Evolutionary conservation across 1,284 basidiomycete genomes (phyloP), one percentile per base, ranked within the genome.

Genomic region (Polyporus tsugae): DNA sequence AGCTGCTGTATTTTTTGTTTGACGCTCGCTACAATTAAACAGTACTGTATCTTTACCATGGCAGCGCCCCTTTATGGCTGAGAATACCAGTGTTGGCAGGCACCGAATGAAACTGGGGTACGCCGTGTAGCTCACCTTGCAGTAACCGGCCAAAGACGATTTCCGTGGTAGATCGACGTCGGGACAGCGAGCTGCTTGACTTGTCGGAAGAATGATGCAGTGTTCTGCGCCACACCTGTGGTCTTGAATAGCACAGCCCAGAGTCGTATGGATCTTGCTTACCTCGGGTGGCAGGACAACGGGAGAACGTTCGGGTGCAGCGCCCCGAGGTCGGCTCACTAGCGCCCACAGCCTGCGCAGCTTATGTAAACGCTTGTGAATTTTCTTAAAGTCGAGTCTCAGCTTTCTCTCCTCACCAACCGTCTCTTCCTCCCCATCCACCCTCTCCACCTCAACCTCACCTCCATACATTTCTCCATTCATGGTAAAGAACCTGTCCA

Each of bases 401-500:
- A 46, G 44, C 62, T 64, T 36, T 60, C 49, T 22, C 59, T 22
- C 44, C 35, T 22, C 60, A 38, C 35, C 61, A 49, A 58, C 36
- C 36, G 35, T 63, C 60, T 64, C 63, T 60, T 22, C 6, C 42
- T 49, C n/a, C 63, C 36, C 49, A n/a, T 39, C 44, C 41, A 29
- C 57, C 59, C 60, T 39, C 19, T 35, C 42, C n/a, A 11, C 22
- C 33, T 19, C 63, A 13, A 36, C 25, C 46, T 25, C 22, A 5
- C 46, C 46, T 49, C 46, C 25, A 13, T 22, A 10, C 10, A 36
- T 19, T n/a, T 25, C 17, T 39, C n/a, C 63, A 39, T 53, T 53
- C 65, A 70, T 72, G 70, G 60, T 63, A 22, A 53, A 68, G 62
- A 63, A 70, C 36, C 70, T 70, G 57, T 67, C 70, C 38, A 52